phyloP scores from a whole-genome alignment of 129 eudicot species.

The Tagetes erecta region DNA sequence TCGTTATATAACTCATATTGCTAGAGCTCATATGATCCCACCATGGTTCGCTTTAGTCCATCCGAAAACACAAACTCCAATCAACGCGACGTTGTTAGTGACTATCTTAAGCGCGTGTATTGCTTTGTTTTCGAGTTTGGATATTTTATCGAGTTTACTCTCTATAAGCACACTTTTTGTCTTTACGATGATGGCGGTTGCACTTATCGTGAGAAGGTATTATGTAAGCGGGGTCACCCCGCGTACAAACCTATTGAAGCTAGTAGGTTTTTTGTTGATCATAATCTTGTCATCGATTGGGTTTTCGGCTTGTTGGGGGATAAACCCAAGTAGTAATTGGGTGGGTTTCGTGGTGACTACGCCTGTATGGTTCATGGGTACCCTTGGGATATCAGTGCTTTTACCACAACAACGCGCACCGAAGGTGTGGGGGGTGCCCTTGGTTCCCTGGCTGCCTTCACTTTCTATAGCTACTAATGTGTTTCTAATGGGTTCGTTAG shows the following conservation, averaged over 20 bases:
- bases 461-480: conserved; percentile 62
- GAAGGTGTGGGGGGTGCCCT: conserved; percentile 75
- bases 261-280: conserved; percentile 42
- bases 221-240: conserved; percentile 59
- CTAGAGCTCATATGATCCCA: conserved; percentile 71
- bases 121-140: conserved; percentile 63
- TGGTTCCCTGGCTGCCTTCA: conserved; percentile 79
- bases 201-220: conserved; percentile 57
- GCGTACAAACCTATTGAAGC: conserved; percentile 35
- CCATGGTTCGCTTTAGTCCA: conserved; percentile 66
- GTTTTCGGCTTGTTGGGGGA: conserved; percentile 61
- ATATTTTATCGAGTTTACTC: conserved; percentile 47
- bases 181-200: conserved; percentile 73
- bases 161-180: conserved; percentile 61
- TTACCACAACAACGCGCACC: conserved; percentile 57
- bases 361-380: conserved; percentile 58
- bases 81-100: conserved; percentile 53
- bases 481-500: conserved; percentile 75
- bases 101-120: conserved; percentile 41
- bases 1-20: conserved; percentile 59
- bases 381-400: conserved; percentile 46
- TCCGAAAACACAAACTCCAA: conserved; percentile 61
- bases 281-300: conserved; percentile 61
- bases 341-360: conserved; percentile 46
- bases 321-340: conserved; percentile 46